phyloP scores from a whole-genome alignment of 2,329 filamentous ascomycete genomes.

The Colletotrichum orbiculare region DNA sequence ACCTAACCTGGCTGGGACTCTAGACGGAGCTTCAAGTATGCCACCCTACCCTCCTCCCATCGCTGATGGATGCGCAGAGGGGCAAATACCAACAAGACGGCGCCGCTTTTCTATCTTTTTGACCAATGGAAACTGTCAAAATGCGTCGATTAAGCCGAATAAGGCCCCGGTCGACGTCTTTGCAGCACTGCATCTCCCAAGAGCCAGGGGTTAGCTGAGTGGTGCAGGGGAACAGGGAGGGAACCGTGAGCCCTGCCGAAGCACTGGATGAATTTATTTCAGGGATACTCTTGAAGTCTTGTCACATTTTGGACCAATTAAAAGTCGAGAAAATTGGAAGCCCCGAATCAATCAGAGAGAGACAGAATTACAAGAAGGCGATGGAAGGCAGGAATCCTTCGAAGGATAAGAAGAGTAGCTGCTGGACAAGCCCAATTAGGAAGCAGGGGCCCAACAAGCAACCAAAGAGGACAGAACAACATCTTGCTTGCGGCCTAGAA shows the following conservation, averaged over 20 bases:
- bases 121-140: conserved; percentile 48
- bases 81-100: conserved; percentile 28
- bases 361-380: neutral
- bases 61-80: conserved; percentile 24
- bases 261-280: conserved; percentile 14
- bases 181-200: conserved; percentile 24
- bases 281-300: conserved; percentile 8
- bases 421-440: neutral
- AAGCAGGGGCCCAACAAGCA: neutral
- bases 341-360: conserved; percentile 29
- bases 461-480: neutral
- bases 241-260: conserved; percentile 16
- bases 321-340: conserved; percentile 11
- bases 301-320: conserved; percentile 28
- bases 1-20: neutral
- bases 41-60: conserved; percentile 1
- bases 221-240: conserved; percentile 13
- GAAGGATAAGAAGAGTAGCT: too few relatives aligned
- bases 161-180: conserved; percentile 16
- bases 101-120: conserved; percentile 42
- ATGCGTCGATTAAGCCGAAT: conserved; percentile 36
- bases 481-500: too few relatives aligned
- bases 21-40: too few relatives aligned
- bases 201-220: neutral
- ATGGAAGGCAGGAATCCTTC: too few relatives aligned